Evolutionary conservation across 257 asterid genomes (phyloP), one percentile per base, ranked within the genome.

Genomic region (Cynanchum wilfordii): DNA sequence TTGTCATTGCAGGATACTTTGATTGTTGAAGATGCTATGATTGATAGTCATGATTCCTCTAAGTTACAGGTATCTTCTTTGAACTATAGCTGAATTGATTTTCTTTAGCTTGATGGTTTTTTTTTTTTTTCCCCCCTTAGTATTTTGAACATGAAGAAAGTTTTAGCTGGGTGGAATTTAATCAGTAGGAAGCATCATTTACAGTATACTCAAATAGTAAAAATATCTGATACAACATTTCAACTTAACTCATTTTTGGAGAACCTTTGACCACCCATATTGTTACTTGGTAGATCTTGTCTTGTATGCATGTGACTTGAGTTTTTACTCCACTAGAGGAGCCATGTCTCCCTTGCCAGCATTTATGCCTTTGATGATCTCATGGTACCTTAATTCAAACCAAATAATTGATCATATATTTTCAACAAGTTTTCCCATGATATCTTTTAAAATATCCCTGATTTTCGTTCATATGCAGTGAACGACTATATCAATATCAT

Each of bases 1-100:
- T 70, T 38, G 52, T 70, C 19, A 52, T 71, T 85, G 81, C 87
- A 95, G 98, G 94, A 90, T 74, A 78, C 91, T n/a, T 70, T 84
- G 83, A 82, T 79, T 62, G 73, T 79, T 60, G 95, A 83, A 81
- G 95, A 79, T 44, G 76, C 73, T 16, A 81, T 80, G 70, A 80
- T 75, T 51, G 72, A 70, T 72, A 80, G 79, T 64, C 81, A 75
- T 57, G 86, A 79, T 74, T 76, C 85, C 17, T 79, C 89, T 52
- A 84, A 77, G 64, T 30, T 79, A 60, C 93, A 84, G 96, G 98
- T 94, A 82, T 74, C 16, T 76, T 47, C 47, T 68, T 20, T 11
- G 60, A 51, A 63, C 47, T 29, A n/a, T 68, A 25, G 25, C 22
- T 47, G 29, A 9, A 50, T 62, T 13, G 11, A 52, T 52, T 47